A percentile compares a stretch with the other conserved stretches of the same genome.
Evolutionary conservation across 768 basidiomycete species (phyloP).

Genomic region (Chlorophyllum brunneum): DNA sequence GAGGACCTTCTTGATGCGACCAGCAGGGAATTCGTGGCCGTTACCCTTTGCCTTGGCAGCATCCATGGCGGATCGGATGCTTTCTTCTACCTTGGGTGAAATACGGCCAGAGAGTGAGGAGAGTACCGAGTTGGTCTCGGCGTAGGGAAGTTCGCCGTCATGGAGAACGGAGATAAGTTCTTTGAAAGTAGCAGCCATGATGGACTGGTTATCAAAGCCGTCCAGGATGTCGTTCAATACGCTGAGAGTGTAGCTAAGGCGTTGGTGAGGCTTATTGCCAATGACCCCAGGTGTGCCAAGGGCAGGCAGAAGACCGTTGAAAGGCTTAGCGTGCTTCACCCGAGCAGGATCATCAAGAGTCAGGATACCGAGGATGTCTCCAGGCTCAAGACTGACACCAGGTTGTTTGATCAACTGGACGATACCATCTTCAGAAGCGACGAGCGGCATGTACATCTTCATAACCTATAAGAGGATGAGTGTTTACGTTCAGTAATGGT

Average conservation of each 20-base stretch:
- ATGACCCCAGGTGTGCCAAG: constrained; percentile 84
- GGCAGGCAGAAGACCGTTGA: constrained; percentile 87
- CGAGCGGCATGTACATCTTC: constrained; percentile 99
- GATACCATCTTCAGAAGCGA: constrained; percentile 89
- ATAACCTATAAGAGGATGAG: constrained; percentile 55
- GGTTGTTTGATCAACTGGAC: constrained; percentile 98
- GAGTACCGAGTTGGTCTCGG: constrained; percentile 78
- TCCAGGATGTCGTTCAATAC: constrained; percentile 89
- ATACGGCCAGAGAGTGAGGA: constrained; percentile 91
- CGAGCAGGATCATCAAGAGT: constrained; percentile 94
- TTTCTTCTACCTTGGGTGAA: constrained; percentile 87
- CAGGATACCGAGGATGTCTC: constrained; percentile 95
- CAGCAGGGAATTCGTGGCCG: constrained; percentile 85
- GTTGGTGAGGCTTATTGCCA: constrained; percentile 90
- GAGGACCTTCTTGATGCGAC: constrained; percentile 79
- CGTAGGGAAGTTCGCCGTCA: constrained; percentile 84
- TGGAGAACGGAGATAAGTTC: constrained; percentile 81
- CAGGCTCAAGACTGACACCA: constrained; percentile 93
- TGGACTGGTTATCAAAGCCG: constrained; percentile 94
- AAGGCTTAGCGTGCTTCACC: constrained; percentile 97
- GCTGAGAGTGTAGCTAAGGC: constrained; percentile 66
- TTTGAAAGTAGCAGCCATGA: constrained; percentile 84
- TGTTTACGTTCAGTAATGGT: neutral
- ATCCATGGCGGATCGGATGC: constrained; percentile 76
- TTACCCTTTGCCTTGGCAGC: constrained; percentile 67